These are phyloP conservation scores for Yamadazyma oceani DNA, from an alignment of 1,139 yeast species.

Conservation along the genomic window DNA sequence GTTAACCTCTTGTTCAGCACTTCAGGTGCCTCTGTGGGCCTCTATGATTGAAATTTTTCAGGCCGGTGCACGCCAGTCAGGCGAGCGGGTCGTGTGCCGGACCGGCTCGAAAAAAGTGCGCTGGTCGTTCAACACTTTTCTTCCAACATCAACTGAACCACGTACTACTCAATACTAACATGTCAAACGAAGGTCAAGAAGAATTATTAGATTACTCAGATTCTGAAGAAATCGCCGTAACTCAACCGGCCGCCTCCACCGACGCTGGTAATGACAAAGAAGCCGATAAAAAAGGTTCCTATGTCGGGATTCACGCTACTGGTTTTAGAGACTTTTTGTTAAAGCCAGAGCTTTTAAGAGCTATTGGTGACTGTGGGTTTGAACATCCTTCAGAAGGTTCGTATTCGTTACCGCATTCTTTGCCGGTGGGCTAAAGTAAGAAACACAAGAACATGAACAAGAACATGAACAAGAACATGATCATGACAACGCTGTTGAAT, in stretches of 20 bases:
- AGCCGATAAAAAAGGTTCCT: constrained; percentile 91
- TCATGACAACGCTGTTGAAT: too few relatives aligned
- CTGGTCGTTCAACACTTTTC: constrained; percentile 1
- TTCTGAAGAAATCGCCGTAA: constrained; percentile 89
- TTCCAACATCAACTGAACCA: too few relatives aligned
- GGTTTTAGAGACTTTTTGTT: constrained; percentile 97
- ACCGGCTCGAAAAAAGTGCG: too few relatives aligned
- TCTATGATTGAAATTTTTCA: too few relatives aligned
- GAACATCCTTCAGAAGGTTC: constrained; percentile 99
- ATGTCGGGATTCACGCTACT: constrained; percentile 96
- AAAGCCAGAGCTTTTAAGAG: constrained; percentile 95
- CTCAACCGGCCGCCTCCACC: constrained; percentile 55
- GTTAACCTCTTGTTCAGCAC: too few relatives aligned
- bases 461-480: too few relatives aligned
- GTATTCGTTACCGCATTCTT: constrained; percentile 32
- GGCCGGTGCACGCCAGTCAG: too few relatives aligned
- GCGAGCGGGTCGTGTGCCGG: too few relatives aligned
- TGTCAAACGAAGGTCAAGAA: constrained; percentile 97
- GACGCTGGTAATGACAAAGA: constrained; percentile 48
- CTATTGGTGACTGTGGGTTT: constrained; percentile 98
- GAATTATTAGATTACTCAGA: constrained; percentile 98
- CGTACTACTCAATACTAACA: too few relatives aligned
- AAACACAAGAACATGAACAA: too few relatives aligned
- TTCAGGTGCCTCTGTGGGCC: too few relatives aligned
- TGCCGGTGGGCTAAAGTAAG: background rate